Evolutionary conservation across 1,139 yeast genomes (phyloP), one percentile per base, ranked within the genome.

Genomic region (Kodamaea suecica): DNA sequence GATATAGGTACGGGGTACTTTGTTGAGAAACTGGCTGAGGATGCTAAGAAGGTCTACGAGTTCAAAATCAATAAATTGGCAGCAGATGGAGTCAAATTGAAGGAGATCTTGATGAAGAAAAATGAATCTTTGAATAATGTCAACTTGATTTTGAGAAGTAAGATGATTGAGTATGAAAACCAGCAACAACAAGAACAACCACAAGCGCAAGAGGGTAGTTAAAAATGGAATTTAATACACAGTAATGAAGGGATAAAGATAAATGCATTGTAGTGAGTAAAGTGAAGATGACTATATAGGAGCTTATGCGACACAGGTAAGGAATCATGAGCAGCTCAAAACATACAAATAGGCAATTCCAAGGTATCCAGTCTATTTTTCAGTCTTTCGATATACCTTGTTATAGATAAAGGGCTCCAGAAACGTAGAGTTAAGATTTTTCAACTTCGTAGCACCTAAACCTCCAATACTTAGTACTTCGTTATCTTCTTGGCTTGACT

Each of bases 1-100:
- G 99, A 92, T 55, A 82, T 92, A 28, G 99, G 99, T 23, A 92
- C 98, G 0, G 97, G 97, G 2, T 92, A 92, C 59, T 92, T 76
- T 55, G 94, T 88, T 20, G 96, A 87, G 50, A 94, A 92, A 61
- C 61, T 61, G 39, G 75, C 78, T 0, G 66, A 63, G 5, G 90
- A 85, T 31, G 85, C 97, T 3, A 67, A 76, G 45, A 61, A 61
- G 37, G 95, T 88, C 50, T 92, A 87, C 57, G 76, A 81, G 40
- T 70, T 70, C 38, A 87, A 94, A 62, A 77, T 88, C 35, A 67
- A 66, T 17, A 90, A 88, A 45, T 65, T 94, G 49, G 78, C 70
- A 39, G 76, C 75, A 39, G 96, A 92, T 56, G 72, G 86, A 13
- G 71, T 71, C 19, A 90, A 87, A 51, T 70, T 92, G 47, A 83